Conservation (phyloP, 1,139 yeast species). For the Saccharomycopsis crataegensis region DNA sequence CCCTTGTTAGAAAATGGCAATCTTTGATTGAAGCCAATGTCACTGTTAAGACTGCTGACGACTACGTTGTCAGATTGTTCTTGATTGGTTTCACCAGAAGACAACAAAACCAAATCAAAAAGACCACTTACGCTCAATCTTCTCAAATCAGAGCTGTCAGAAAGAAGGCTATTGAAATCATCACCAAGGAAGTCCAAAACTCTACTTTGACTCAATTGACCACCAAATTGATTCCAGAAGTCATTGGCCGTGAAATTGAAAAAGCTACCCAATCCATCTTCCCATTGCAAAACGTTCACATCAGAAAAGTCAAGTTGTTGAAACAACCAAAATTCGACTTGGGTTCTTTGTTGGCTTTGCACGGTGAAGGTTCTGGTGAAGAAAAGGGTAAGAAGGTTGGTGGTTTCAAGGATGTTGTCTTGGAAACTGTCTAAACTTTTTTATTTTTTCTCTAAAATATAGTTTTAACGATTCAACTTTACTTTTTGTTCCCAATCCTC, state of each 20-base stretch:
- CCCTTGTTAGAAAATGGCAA: slow-evolving; percentile 92
- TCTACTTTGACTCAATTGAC: slow-evolving; percentile 83
- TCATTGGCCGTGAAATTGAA: slow-evolving; percentile 85
- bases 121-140: slow-evolving; percentile 85
- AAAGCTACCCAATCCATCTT: slow-evolving; percentile 76
- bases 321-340: slow-evolving; percentile 89
- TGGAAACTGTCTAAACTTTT: slow-evolving; percentile 61
- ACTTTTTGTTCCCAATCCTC: not conserved
- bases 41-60: slow-evolving; percentile 87
- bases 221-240: slow-evolving; percentile 84
- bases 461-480: not conserved
- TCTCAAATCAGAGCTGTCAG: slow-evolving; percentile 81
- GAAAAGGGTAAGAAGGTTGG: slow-evolving; percentile 88
- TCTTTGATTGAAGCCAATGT: slow-evolving; percentile 86
- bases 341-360: slow-evolving; percentile 81
- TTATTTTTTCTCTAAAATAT: slow-evolving; percentile 2
- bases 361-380: slow-evolving; percentile 80
- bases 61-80: slow-evolving; percentile 81
- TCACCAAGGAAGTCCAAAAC: slow-evolving; percentile 79
- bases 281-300: slow-evolving; percentile 89
- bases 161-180: slow-evolving; percentile 81
- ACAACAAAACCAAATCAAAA: slow-evolving; percentile 83
- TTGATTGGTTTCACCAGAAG: slow-evolving; percentile 92
- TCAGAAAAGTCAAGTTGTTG: slow-evolving; percentile 86
- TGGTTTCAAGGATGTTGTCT: slow-evolving; percentile 87